Evolutionary conservation across 2,329 filamentous ascomycete species (phyloP).

Genomic region (Aspergillus hiratsukae): DNA sequence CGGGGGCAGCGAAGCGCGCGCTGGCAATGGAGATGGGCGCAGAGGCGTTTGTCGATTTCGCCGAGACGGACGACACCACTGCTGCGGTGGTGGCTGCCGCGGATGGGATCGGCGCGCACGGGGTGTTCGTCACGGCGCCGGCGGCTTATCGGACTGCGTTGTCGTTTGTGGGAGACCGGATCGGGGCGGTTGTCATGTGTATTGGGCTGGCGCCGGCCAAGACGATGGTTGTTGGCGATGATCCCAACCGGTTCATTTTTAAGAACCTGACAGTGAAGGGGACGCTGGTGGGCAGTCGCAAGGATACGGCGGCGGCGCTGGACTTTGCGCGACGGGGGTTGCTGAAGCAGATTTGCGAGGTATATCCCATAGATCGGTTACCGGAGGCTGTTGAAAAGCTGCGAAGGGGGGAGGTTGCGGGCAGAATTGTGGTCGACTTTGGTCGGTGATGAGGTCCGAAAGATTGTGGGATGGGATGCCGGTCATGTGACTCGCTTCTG

Average conservation of each 20-base stretch:
- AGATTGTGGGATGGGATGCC: no score
- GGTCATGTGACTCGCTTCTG: no score
- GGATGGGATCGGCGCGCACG: constrained; percentile 47
- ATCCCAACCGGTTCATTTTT: constrained; percentile 23
- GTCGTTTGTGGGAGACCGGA: constrained; percentile 36
- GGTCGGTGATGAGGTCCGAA: constrained; percentile 23
- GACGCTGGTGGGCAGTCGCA: constrained; percentile 28
- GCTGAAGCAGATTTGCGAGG: constrained; percentile 48
- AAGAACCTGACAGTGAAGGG: constrained; percentile 25
- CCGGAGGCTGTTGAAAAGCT: constrained; percentile 51
- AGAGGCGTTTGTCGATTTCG: constrained; percentile 55
- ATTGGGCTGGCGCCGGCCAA: constrained; percentile 36
- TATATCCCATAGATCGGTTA: constrained; percentile 44
- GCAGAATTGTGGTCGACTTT: constrained; percentile 52
- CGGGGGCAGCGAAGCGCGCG: constrained; percentile 44
- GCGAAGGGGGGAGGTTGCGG: constrained; percentile 48
- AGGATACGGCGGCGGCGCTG: constrained; percentile 30
- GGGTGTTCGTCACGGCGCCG: constrained; percentile 39
- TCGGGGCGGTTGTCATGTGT: constrained; percentile 52
- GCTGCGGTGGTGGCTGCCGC: constrained; percentile 44
- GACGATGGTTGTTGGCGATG: constrained; percentile 18
- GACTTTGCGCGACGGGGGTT: constrained; percentile 48
- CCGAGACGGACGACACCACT: constrained; percentile 30
- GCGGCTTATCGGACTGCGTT: constrained; percentile 40
- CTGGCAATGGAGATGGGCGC: constrained; percentile 49